Base-by-base conservation (phyloP, 225 moss, liverwort and hornwort species). In the Physcomitrellopsis africana region DNA sequence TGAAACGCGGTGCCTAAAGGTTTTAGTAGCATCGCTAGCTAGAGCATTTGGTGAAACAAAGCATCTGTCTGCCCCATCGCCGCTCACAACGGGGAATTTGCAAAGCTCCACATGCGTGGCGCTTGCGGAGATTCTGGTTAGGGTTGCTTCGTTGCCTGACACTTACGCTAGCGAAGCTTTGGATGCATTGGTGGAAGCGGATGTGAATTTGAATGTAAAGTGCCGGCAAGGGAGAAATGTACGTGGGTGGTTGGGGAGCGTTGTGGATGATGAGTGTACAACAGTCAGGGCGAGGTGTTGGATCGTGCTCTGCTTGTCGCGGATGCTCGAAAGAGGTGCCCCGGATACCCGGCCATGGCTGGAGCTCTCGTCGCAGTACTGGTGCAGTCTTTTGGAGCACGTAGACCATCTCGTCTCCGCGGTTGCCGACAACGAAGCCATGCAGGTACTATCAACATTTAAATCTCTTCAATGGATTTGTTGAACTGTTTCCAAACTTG, bases 321-420 rank as follows among this genome's bases (percentile, higher is more conserved):
- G 96, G 37, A 85, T 96, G 83, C 63, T 80, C 29, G 76, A 80
- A 6, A 81, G 92, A 51, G 83, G 87, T 41, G 89, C 89, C 1
- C 82, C 93, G 0, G 71, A 80, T 10, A 59, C 69, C 60, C 88
- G 87, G 15, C 92, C 96, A 1, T 89, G 87, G 93, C 76, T 96
- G 53, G 93, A 96, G 81, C 96, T 96, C 23, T 82, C 96, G 13
- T 96, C 96, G 15, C 93, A 89, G 81, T 96, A 96, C 24, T 96
- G 92, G 96, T 96, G 96, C 52, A 96, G 93, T 53, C 74, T 96
- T 59, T 60, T 96, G 65, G 93, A 96, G 80, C 92, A 93, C 61
- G 68, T 90, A 72, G 92, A 93, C 67, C 49, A 70, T 17, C 74
- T 96, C 46, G 68, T 83, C 59, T 54, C 72, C 3, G 47, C 54